Evolutionary conservation across 2,329 filamentous ascomycete genomes (phyloP).

Genomic region (Neofusicoccum sp.): DNA sequence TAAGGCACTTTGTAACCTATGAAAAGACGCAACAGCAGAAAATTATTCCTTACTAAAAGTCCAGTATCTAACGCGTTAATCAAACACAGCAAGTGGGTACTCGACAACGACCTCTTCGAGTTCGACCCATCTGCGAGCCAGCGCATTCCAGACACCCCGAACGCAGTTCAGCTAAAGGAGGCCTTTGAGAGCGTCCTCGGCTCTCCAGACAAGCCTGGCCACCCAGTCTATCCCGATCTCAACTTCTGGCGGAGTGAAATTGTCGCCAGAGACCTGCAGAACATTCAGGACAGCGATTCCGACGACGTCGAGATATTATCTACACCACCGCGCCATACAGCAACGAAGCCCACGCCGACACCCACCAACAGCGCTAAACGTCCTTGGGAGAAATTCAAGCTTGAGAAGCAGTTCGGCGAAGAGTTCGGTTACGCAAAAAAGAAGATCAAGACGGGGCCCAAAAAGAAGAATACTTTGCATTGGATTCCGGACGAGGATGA

Average conservation of each 20-base stretch:
- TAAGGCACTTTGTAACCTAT: too few species aligned
- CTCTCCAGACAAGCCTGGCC: background rate
- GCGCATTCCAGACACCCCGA: background rate
- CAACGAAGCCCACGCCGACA: background rate
- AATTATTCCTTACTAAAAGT: background rate
- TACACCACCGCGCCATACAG: background rate
- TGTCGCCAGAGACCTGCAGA: background rate
- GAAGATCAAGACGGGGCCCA: background rate
- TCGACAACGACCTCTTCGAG: background rate
- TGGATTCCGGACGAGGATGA: conserved; percentile 1
- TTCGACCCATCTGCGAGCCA: background rate
- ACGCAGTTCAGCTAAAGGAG: background rate
- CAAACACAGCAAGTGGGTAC: background rate
- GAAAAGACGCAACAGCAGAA: background rate
- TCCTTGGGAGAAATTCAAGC: background rate
- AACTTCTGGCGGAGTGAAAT: background rate
- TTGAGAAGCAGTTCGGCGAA: background rate
- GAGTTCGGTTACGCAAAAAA: background rate
- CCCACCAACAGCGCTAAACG: background rate
- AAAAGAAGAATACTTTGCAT: background rate
- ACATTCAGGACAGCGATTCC: background rate
- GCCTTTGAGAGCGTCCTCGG: background rate
- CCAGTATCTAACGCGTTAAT: background rate
- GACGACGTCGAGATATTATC: background rate
- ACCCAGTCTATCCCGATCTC: background rate